These are phyloP conservation scores for Aspergillus kassunensis DNA, from an alignment of 495 filamentous ascomycete genomes.

Conservation along the genomic window DNA sequence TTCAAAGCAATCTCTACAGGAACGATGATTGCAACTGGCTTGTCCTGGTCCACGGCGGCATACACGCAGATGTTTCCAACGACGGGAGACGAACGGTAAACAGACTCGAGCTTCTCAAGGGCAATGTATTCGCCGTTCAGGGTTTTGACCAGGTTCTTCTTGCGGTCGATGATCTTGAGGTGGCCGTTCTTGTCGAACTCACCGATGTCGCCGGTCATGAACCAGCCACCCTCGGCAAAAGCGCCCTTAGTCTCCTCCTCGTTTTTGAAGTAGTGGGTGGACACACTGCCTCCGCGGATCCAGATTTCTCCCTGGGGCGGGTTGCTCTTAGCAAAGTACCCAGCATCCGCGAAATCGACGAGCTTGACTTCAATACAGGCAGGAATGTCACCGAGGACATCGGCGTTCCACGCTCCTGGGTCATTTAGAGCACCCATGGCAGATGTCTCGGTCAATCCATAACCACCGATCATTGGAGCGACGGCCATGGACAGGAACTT, in stretches of 20 bases:
- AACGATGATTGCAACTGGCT: constrained; percentile 92
- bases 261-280: constrained; percentile 73
- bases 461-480: constrained; percentile 86
- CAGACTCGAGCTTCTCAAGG: constrained; percentile 95
- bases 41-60: constrained; percentile 72
- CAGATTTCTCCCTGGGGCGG: constrained; percentile 94
- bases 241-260: constrained; percentile 76
- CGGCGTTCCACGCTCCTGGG: constrained; percentile 82
- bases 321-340: constrained; percentile 80
- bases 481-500: constrained; percentile 86
- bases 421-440: constrained; percentile 93
- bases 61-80: constrained; percentile 96
- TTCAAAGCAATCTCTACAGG: constrained; percentile 81
- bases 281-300: constrained; percentile 78
- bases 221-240: constrained; percentile 80
- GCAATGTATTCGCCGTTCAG: constrained; percentile 97
- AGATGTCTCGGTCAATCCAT: constrained; percentile 91
- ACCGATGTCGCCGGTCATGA: constrained; percentile 93
- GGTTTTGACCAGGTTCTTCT: constrained; percentile 98
- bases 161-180: constrained; percentile 87
- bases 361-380: constrained; percentile 85
- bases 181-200: constrained; percentile 82
- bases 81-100: constrained; percentile 80
- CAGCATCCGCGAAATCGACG: constrained; percentile 91
- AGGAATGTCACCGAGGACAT: constrained; percentile 77